Base-by-base conservation (phyloP, 805 yeast species). In the Blastobotrys mokoenaii region DNA sequence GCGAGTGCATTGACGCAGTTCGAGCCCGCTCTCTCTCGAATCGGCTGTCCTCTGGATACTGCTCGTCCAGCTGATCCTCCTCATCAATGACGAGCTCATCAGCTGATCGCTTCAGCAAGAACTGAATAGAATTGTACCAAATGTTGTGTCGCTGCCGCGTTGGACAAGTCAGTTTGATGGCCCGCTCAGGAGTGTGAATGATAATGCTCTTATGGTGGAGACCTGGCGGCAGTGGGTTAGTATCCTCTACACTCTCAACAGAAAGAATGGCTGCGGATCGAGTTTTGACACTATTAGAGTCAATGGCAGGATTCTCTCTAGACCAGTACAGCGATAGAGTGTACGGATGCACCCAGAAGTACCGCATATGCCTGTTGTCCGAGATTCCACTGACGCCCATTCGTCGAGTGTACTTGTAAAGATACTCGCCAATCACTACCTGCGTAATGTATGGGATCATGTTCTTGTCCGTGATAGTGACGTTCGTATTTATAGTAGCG, bases 271-370 rank as follows among this genome's bases (percentile, higher is more conserved):
- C 89, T 45, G 86, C 79, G 11, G 93, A 88, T 53, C 80, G 77
- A 2, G 94, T 83, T 56, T 75, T 79, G 22, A 17, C 29, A 25
- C 39, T 25, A 32, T 41, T 45, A 8, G 87, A 84, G 53, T 83
- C 81, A 40, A 83, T 60, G 0, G 82, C 82, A 1, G 97, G 97
- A 57, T 84, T 85, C 10, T 79, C 72, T 3, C 76, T 72, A 2
- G 90, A 81, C 98, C 98, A 90, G 63, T 86, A 88, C 40, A 90
- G 69, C 0, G 96, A 86, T 69, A 87, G 67, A 7, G 93, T 82
- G 63, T 89, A 89, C 2, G 98, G 97, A 64, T 90, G 95, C 38
- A 93, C 77, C 97, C 97, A 93, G 73, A 90, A 90, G 67, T 78
- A 90, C 52, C 97, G 74, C 59, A 84, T 93, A 59, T 90, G 98